Conservation (phyloP, 2,329 filamentous ascomycete species). For the Akanthomyces muscarius region DNA sequence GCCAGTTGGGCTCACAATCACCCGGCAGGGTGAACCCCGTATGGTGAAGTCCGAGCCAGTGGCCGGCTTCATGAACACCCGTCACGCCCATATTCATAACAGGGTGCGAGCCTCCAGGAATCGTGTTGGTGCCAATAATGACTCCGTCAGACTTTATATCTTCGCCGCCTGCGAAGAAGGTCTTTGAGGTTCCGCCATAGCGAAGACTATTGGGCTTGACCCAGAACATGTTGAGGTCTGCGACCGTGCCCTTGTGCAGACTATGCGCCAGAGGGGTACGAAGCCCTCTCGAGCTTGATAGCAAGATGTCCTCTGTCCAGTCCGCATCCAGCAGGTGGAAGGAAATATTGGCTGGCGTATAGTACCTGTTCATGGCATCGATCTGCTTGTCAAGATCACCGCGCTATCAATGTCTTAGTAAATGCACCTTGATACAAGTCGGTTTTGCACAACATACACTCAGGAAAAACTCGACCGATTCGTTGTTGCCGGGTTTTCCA, state of each 20-base stretch:
- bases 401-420: neutral
- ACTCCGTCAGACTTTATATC: neutral
- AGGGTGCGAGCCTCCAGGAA: neutral
- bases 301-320: neutral
- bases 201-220: neutral
- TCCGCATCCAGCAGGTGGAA: neutral
- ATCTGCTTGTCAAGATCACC: neutral
- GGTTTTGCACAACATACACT: neutral
- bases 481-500: neutral
- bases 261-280: neutral
- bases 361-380: neutral
- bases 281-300: neutral
- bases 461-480: neutral
- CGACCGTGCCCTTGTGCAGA: neutral
- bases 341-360: neutral
- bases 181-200: neutral
- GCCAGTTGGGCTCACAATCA: neutral
- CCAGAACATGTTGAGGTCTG: neutral
- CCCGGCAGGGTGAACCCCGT: neutral
- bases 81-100: neutral
- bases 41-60: neutral
- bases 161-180: neutral
- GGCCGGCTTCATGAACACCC: neutral
- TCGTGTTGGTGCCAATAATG: neutral
- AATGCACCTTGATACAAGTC: neutral